Conservation (phyloP, 495 filamentous ascomycete genomes). For the Paragyromitra xinjiangensis region DNA sequence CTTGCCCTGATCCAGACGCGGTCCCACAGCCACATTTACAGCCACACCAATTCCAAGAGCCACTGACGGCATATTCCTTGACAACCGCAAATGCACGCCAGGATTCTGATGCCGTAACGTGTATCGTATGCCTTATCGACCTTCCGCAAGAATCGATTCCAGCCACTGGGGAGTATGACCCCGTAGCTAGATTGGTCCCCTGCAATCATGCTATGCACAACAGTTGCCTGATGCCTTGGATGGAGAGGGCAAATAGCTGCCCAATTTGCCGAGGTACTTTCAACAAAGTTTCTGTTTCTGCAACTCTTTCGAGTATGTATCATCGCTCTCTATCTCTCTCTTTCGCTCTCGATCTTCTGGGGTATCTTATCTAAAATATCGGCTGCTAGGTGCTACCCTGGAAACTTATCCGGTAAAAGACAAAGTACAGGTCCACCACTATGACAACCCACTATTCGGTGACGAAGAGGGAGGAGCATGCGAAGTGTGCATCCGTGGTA, state of each 20-base stretch:
- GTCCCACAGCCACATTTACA: conserved; percentile 31
- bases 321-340: conserved; percentile 35
- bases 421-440: conserved; percentile 86
- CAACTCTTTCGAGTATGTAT: conserved; percentile 75
- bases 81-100: conserved; percentile 38
- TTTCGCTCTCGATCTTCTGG: not conserved
- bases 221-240: conserved; percentile 90
- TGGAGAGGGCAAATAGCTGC: conserved; percentile 94
- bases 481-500: conserved; percentile 77
- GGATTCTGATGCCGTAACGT: conserved; percentile 47
- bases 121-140: conserved; percentile 53
- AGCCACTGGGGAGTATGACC: conserved; percentile 39
- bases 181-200: conserved; percentile 59
- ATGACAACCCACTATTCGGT: conserved; percentile 80
- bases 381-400: conserved; percentile 69
- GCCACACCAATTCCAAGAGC: conserved; percentile 28
- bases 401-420: conserved; percentile 88
- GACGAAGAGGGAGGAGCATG: conserved; percentile 81
- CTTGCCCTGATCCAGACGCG: conserved; percentile 20
- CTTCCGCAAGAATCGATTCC: conserved; percentile 46
- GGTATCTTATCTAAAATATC: conserved; percentile 13
- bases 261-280: conserved; percentile 94
- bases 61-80: conserved; percentile 26
- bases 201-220: conserved; percentile 93
- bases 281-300: conserved; percentile 84